phyloP scores from a whole-genome alignment of 345 rosid species.

The Lepidium africanum region DNA sequence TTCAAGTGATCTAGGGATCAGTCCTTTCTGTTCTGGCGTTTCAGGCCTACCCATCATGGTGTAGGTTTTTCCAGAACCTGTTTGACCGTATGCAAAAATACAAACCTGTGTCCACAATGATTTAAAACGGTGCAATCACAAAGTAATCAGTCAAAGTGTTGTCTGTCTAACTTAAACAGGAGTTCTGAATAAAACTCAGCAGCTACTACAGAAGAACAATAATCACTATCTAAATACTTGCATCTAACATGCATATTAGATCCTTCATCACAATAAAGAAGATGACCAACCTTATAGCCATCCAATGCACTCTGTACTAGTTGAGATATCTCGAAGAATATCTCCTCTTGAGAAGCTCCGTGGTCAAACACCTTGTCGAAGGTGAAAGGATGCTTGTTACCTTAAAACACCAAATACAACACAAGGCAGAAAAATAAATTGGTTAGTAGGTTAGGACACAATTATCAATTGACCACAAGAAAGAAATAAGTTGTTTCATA shows the following conservation, averaged over 20 bases:
- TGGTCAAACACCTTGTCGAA: constrained; percentile 89
- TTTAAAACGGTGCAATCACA: not conserved
- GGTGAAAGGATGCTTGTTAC: constrained; percentile 74
- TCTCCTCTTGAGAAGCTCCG: constrained; percentile 80
- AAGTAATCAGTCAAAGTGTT: not conserved
- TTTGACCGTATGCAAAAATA: constrained; percentile 97
- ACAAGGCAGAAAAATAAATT: not conserved
- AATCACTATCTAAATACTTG: not conserved
- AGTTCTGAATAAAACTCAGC: not conserved
- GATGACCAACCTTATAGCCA: constrained; percentile 69
- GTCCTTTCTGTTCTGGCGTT: constrained; percentile 56
- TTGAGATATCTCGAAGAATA: constrained; percentile 89
- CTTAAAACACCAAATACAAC: constrained; percentile 27
- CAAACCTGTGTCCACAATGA: constrained; percentile 56
- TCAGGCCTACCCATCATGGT: constrained; percentile 99
- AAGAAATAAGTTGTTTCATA: not conserved
- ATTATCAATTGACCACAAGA: not conserved
- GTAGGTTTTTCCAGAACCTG: constrained; percentile 96
- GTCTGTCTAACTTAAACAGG: not conserved
- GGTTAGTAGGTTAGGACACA: not conserved
- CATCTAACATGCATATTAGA: not conserved
- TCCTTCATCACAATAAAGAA: not conserved
- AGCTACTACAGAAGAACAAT: not conserved
- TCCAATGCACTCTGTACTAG: constrained; percentile 93
- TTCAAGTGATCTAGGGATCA: constrained; percentile 88